Evolutionary conservation across 78 protist genomes (phyloP), one percentile per base, ranked within the genome.

Genomic region (slime mould (Dictyostelium discoideum)): DNA sequence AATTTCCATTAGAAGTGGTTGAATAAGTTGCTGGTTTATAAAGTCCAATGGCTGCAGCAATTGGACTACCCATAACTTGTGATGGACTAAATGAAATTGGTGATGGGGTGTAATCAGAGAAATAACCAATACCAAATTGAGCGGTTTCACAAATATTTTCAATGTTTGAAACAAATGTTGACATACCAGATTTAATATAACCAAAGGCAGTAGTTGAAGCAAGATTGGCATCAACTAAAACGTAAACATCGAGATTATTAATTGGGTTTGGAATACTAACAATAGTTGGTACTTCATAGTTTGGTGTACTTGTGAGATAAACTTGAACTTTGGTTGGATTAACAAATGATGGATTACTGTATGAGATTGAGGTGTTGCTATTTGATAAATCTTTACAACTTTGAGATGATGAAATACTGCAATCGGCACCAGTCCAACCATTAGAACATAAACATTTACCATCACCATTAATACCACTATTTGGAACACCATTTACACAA

Each of bases 391-490:
- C 37, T 32, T 32, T 32, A 65, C 94, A 88, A 4, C 82, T 37
- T 67, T 37, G 26, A 18, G 54, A 14, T 4, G 50, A 10, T 29
- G 84, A 20, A 13, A 9, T 8, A 32, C 65, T 69, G 50, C 95
- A 90, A 2, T 20, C 14, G 9, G 73, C 69, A 73, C 95, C 95
- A 20, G 44, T 18, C 84, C 84, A 90, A 29, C 95, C 95, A 42
- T 39, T 86, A 11, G 82, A 5, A 54, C 95, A 90, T 11, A 32
- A 48, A 90, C 95, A 90, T 76, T 37, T 67, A 39, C 95, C 95
- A 72, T 63, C 81, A 67, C 95, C 88, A 44, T 18, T 24, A 1
- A 50, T 50, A 22, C 95, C 95, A 44, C 40, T 5, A 29, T 63
- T 65, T 24, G 88, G 8, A 13, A 6, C 18, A 72, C 95, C 95